Percentiles rank a stretch among this genome's conserved stretches.
phyloP scores from a whole-genome alignment of 177 flowering plant species.

The Vitis hybrid region DNA sequence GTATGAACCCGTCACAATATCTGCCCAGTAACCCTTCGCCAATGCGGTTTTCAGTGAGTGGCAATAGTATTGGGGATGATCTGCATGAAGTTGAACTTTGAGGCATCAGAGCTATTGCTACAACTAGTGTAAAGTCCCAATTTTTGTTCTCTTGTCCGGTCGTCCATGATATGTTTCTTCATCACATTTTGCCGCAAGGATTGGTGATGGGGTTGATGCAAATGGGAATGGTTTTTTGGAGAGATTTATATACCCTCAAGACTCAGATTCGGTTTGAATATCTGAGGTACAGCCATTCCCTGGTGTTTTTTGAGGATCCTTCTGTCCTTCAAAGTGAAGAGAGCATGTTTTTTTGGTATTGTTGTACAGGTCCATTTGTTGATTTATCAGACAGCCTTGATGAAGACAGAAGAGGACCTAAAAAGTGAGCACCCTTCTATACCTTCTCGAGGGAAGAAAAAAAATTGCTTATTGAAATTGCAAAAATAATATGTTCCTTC shows the following conservation, averaged over 20 bases:
- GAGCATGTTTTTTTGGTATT: no score
- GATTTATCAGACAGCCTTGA: no score
- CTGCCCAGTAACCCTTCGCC: not conserved
- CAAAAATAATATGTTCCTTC: not conserved
- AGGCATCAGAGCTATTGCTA: not conserved
- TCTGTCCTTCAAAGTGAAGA: no score
- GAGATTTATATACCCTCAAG: no score
- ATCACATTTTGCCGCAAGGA: conserved; percentile 1
- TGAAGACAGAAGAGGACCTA: not conserved
- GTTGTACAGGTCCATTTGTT: no score
- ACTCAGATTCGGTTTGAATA: no score
- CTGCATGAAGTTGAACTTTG: conserved; percentile 18
- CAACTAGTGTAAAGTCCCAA: not conserved
- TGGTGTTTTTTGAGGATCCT: no score
- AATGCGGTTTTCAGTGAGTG: not conserved
- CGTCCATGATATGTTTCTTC: not conserved
- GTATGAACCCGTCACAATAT: not conserved
- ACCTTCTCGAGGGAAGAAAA: not conserved
- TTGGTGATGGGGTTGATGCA: not conserved
- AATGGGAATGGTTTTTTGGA: not conserved
- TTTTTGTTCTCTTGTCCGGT: not conserved
- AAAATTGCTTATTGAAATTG: not conserved
- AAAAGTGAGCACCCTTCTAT: not conserved
- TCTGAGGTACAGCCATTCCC: no score
- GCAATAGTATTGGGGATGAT: conserved; percentile 7